Base-by-base conservation (phyloP, 164 flowering plant genomes). In the Euptelea pleiosperma region DNA sequence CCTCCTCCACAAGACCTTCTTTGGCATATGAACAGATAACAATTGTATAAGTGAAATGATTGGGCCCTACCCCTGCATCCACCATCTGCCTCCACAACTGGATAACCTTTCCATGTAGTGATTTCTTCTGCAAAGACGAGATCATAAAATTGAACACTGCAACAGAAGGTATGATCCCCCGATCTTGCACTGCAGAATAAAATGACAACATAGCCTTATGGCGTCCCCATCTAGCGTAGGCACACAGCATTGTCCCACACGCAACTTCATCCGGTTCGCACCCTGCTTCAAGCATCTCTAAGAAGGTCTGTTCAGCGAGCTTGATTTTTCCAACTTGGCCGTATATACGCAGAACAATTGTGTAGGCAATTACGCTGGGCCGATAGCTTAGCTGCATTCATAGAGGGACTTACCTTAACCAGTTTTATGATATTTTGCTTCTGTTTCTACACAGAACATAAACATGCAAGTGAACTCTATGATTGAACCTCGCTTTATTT, bases 231-330 rank as follows among this genome's bases (percentile, higher is more conserved):
- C 89, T 82, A 63, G 98, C 98, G 77, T 93, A 93, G 34, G 92
- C 67, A 75, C 97, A 93, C 42, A 93, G 63, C 96, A 89, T 83
- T 51, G 98, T 93, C 34, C 98, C 98, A 71, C 96, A 89, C 60
- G 97, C 97, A 76, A 93, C 83, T 71, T 83, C 94, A 73, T 93
- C 98, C 9, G 98, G 92, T 66, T 93, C 98, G 69, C 90, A 86
- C 56, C 96, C 94, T 34, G 80, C 85, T 69, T 93, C 97, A 69
- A 93, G 91, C 97, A 93, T 90, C 82, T 90, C 97, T 82, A 93
- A 65, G 77, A 93, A 93, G 41, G 77, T 74, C 68, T 83, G 71
- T 61, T 93, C 98, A 48, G 98, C 98, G 58, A 90, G 80, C 67
- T 76, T 81, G 58, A 93, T 80, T 77, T 86, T 87, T 51, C 98